Conservation (phyloP, 441 rosid genomes). For the Francoa sonchifolia region DNA sequence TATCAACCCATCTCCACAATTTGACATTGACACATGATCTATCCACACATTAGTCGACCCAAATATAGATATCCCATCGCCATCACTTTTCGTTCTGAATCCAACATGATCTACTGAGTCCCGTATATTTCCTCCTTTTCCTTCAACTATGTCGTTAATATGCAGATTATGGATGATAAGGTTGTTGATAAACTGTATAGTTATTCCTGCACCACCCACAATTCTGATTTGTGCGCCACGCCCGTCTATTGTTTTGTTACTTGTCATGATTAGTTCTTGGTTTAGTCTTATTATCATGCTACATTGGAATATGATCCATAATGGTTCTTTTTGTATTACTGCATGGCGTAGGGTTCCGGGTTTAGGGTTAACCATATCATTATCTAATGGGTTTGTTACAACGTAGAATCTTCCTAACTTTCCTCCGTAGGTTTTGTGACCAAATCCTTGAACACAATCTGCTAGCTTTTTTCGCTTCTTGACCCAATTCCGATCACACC, state of each 20-base stretch:
- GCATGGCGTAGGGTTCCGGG: constrained; percentile 24
- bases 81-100: constrained; percentile 13
- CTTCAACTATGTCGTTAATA: constrained; percentile 8
- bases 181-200: constrained; percentile 16
- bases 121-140: constrained; percentile 15
- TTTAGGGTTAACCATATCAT: constrained; percentile 18
- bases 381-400: constrained; percentile 18
- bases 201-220: constrained; percentile 17
- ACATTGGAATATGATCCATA: constrained; percentile 23
- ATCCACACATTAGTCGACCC: constrained; percentile 22
- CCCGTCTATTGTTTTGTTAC: constrained; percentile 24
- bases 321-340: constrained; percentile 18
- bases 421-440: constrained; percentile 19
- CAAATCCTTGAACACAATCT: constrained; percentile 22
- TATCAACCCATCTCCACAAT: constrained; percentile 20
- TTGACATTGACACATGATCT: constrained; percentile 24
- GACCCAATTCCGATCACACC: constrained; percentile 28
- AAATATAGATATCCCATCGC: constrained; percentile 15
- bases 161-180: constrained; percentile 22
- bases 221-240: constrained; percentile 20
- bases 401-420: constrained; percentile 15
- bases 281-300: constrained; percentile 20
- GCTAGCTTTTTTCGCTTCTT: constrained; percentile 23
- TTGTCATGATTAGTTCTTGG: constrained; percentile 16
- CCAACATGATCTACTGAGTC: constrained; percentile 20